These are phyloP conservation scores for Triangularia setosa DNA, from an alignment of 2,329 filamentous ascomycete species.

Conservation along the genomic window DNA sequence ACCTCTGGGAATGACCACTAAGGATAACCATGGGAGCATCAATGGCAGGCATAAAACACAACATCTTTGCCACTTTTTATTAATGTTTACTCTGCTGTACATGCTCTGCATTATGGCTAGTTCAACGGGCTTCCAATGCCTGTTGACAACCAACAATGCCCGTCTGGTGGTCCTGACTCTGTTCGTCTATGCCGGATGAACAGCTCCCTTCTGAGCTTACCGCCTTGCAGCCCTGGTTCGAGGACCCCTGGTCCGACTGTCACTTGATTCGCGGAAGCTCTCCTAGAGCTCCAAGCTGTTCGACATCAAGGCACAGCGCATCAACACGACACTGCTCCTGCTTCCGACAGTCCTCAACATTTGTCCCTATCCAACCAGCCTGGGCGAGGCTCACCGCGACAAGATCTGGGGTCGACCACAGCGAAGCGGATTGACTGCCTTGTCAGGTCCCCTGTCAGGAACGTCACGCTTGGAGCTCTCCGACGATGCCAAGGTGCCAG, in stretches of 20 bases:
- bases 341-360: background rate
- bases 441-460: constrained; percentile 13
- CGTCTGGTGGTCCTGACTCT: background rate
- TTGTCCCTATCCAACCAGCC: background rate
- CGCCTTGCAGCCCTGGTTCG: constrained; percentile 15
- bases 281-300: constrained; percentile 10
- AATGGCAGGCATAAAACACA: background rate
- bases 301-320: constrained; percentile 10
- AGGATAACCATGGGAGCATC: background rate
- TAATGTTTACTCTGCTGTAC: background rate
- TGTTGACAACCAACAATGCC: background rate
- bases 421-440: constrained; percentile 5
- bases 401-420: background rate
- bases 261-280: constrained; percentile 15
- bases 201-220: constrained; percentile 5
- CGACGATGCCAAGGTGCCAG: constrained; percentile 8
- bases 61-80: background rate
- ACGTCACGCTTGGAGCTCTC: constrained; percentile 9
- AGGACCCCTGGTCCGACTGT: constrained; percentile 1
- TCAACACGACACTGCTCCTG: constrained; percentile 1
- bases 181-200: background rate
- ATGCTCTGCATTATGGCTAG: background rate
- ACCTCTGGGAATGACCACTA: constrained; percentile 1
- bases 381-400: constrained; percentile 1
- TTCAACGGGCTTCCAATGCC: background rate